Base-by-base conservation (phyloP, 2,329 filamentous ascomycete genomes). In the Claviceps paspali region DNA sequence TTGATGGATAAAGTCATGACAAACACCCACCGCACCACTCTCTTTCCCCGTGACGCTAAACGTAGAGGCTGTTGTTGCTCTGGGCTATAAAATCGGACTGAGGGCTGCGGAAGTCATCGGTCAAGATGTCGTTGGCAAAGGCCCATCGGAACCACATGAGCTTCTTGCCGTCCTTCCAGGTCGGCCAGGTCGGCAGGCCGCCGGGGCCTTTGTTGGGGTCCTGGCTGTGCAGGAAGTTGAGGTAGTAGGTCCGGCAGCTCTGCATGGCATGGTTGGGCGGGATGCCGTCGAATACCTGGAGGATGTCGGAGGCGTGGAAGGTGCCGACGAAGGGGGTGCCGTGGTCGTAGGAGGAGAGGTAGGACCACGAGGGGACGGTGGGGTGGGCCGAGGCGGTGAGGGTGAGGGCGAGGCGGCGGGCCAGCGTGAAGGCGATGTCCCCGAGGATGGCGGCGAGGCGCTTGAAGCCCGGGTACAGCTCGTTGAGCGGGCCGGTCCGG, bases 381-480 rank as follows among this genome's bases (percentile, higher is more conserved):
- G 76, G 75, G 43, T 74, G 66, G 10, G 61, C 57, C 1, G 57
- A 38, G 0, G 53, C 49, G 2, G 72, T 54, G 0, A 49, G 40
- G 10, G 64, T 50, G 17, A 91, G 68, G 53, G 82, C 77, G 5
- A 67, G 42, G 12, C 83, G 74, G 1, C 82, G 73, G 0, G 74
- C 72, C 0, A 91, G 64, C 0, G 78, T 87, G 57, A 91, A 88
- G 2, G 72, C 72, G 0, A 85, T 49, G 50, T 91, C 83, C 11
- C 83, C 83, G 0, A 87, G 61, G 21, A 88, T 71, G 26, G 82
- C 82, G 2, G 80, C 76, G 0, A 85, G 61, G 11, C 80, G 78
- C 57, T 87, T 88, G 65, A 76, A 87, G 45, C 82, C 71, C 0
- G 82, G 80, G 51, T 82, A 86, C 49, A 75, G 64, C 49, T 79